These are phyloP conservation scores for Botrytis porri DNA, from an alignment of 2,329 filamentous ascomycete genomes.

Conservation along the genomic window DNA sequence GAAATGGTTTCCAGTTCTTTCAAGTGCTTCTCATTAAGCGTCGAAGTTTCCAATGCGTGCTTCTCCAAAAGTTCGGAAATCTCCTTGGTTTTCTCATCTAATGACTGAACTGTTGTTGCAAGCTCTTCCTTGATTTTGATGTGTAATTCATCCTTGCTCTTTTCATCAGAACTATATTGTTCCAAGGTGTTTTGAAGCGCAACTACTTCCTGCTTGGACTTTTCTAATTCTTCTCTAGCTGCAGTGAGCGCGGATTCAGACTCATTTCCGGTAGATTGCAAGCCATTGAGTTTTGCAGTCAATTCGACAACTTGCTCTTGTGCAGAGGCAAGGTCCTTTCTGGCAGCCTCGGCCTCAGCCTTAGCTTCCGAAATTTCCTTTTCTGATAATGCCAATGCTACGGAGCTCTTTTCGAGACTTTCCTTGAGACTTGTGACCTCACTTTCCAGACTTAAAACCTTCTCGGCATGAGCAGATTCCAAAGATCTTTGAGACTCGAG, in stretches of 20 bases:
- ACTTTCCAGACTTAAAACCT: conserved; percentile 46
- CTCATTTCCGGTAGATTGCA: conserved; percentile 45
- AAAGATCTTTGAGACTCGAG: conserved; percentile 47
- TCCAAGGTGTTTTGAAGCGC: conserved; percentile 50
- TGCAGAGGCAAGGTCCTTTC: conserved; percentile 43
- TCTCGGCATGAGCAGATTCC: conserved; percentile 46
- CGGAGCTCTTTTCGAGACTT: conserved; percentile 41
- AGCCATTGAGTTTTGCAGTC: conserved; percentile 37
- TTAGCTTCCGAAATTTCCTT: conserved; percentile 51
- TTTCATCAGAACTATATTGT: conserved; percentile 45
- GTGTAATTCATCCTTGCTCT: conserved; percentile 35
- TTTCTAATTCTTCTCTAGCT: conserved; percentile 34
- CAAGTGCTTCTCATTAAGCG: conserved; percentile 45
- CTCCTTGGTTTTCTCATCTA: conserved; percentile 37
- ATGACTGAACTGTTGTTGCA: conserved; percentile 29
- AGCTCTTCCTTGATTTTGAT: conserved; percentile 35
- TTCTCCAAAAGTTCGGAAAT: conserved; percentile 50
- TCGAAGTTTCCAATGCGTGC: conserved; percentile 49
- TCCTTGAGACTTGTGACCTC: conserved; percentile 48
- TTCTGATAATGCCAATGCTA: conserved; percentile 26
- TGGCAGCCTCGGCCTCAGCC: conserved; percentile 43
- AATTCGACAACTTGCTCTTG: conserved; percentile 36
- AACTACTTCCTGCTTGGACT: conserved; percentile 46
- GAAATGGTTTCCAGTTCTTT: conserved; percentile 57
- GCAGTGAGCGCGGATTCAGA: conserved; percentile 46